phyloP scores from a whole-genome alignment of 768 basidiomycete species.

The Tulasnella sp. region DNA sequence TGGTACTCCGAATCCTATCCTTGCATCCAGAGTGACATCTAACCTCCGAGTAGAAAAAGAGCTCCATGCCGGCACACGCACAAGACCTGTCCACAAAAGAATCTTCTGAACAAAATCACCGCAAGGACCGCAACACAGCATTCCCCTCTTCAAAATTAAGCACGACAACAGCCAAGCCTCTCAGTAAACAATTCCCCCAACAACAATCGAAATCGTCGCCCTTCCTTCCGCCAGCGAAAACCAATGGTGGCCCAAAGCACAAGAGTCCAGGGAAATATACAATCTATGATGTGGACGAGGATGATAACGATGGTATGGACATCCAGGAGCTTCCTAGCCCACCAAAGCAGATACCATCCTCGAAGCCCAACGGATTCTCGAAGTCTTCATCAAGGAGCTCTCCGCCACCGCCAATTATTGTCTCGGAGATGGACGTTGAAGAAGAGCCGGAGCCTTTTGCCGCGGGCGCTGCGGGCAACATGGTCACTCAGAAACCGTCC shows the following conservation, averaged over 20 bases:
- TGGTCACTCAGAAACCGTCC: not conserved
- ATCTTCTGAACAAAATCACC: not conserved
- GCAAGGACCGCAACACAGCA: not conserved
- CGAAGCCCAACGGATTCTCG: not conserved
- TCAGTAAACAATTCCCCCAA: not conserved
- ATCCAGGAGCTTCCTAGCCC: not conserved
- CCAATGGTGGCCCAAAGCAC: not conserved
- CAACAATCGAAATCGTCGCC: not conserved
- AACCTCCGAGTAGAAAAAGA: not conserved
- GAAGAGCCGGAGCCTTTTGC: not conserved
- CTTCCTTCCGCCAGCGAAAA: conserved; percentile 3
- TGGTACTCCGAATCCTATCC: not conserved
- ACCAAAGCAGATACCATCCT: not conserved
- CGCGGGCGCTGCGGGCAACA: not conserved
- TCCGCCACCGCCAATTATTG: not conserved
- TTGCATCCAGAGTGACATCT: not conserved
- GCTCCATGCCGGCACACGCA: not conserved
- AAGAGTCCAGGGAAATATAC: not conserved
- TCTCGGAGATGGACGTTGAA: conserved; percentile 3
- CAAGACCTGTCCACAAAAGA: not conserved
- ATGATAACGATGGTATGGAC: conserved; percentile 3
- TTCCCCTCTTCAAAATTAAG: not conserved
- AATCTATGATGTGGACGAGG: conserved; percentile 6
- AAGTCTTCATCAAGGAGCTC: not conserved
- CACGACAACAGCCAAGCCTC: not conserved